These are phyloP conservation scores for Myxozyma mucilagina DNA, from an alignment of 805 yeast species.

Conservation along the genomic window DNA sequence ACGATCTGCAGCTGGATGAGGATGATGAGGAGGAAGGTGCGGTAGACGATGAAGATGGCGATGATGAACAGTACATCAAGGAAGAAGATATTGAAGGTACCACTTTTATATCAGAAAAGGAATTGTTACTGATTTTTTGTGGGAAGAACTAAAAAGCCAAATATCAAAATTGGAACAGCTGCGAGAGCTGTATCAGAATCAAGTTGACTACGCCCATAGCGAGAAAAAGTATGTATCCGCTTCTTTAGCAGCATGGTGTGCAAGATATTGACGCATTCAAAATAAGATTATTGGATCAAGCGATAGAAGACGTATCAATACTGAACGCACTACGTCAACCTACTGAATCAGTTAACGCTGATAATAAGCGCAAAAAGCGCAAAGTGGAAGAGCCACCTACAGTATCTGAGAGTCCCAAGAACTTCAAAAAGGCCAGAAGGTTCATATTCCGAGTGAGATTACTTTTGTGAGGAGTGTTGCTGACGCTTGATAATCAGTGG, in stretches of 20 bases:
- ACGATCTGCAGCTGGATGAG: not conserved
- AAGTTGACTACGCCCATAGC: conserved; percentile 11
- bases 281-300: conserved; percentile 23
- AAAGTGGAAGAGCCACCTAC: conserved; percentile 25
- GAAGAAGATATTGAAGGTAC: conserved; percentile 14
- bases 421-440: conserved; percentile 28
- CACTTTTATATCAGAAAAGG: too few species aligned
- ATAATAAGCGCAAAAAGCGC: conserved; percentile 28
- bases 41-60: conserved; percentile 3
- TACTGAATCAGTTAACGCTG: conserved; percentile 3
- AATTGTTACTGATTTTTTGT: too few species aligned
- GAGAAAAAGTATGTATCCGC: conserved; percentile 19
- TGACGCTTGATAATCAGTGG: conserved; percentile 6
- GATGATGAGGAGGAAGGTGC: conserved; percentile 4
- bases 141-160: conserved; percentile 8
- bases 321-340: conserved; percentile 27
- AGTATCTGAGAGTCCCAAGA: conserved; percentile 17
- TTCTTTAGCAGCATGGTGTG: too few species aligned
- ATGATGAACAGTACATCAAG: not conserved
- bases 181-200: conserved; percentile 14
- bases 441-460: not conserved
- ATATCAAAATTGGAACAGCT: conserved; percentile 19
- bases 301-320: conserved; percentile 21
- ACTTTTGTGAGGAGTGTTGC: not conserved
- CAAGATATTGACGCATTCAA: not conserved